Conservation (phyloP, 129 eudicot species). For the Flaveria trinervia region DNA sequence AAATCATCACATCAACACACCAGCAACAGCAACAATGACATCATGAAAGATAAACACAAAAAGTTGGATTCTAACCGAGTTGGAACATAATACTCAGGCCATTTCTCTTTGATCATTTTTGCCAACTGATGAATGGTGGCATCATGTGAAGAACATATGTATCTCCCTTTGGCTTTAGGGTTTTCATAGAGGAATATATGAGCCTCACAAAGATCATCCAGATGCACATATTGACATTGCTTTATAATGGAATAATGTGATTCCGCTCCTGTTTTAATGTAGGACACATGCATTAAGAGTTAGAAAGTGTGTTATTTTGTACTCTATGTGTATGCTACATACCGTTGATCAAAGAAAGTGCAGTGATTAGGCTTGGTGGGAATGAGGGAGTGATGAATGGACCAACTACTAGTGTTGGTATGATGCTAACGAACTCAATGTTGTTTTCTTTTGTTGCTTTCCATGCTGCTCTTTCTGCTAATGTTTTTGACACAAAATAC, state of each 20-base stretch:
- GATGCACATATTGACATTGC: constrained; percentile 82
- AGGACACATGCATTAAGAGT: background rate
- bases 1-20: background rate
- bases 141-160: constrained; percentile 80
- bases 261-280: constrained; percentile 53
- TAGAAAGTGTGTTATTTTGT: background rate
- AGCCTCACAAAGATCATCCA: constrained; percentile 76
- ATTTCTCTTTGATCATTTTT: constrained; percentile 54
- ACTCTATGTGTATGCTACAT: background rate
- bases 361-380: constrained; percentile 86
- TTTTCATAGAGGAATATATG: constrained; percentile 79
- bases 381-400: constrained; percentile 76
- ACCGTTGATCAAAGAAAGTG: constrained; percentile 80
- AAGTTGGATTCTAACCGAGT: constrained; percentile 48
- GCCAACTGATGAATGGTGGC: constrained; percentile 76
- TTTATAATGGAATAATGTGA: constrained; percentile 72
- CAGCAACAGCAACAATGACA: background rate
- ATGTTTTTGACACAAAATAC: constrained; percentile 77
- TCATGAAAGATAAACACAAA: background rate
- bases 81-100: constrained; percentile 87
- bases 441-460: constrained; percentile 64
- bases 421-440: constrained; percentile 71
- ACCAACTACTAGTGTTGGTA: constrained; percentile 81
- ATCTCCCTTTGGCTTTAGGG: constrained; percentile 70
- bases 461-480: constrained; percentile 81